Evolutionary conservation across 257 asterid genomes (phyloP).

Genomic region (Jasminum sambac): DNA sequence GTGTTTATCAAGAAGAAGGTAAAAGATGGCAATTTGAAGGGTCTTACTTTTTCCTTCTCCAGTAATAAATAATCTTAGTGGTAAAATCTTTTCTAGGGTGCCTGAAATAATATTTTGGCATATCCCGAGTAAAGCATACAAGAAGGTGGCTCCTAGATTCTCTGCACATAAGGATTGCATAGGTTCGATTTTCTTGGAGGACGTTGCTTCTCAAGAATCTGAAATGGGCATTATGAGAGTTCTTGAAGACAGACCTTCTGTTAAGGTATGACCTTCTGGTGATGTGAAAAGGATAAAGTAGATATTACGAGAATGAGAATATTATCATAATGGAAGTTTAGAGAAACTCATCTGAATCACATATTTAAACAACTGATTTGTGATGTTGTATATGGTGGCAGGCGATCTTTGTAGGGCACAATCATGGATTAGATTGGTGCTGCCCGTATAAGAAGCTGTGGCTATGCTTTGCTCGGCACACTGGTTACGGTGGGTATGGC

Average conservation of each 20-base stretch:
- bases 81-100: slow-evolving; percentile 42
- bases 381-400: slow-evolving; percentile 32
- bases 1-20: not conserved
- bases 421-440: slow-evolving; percentile 98
- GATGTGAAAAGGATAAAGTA: not conserved
- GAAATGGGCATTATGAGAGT: slow-evolving; percentile 89
- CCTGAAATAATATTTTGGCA: slow-evolving; percentile 94
- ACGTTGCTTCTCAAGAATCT: slow-evolving; percentile 75
- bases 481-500: slow-evolving; percentile 98
- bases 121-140: slow-evolving; percentile 65
- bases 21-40: not conserved
- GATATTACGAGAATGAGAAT: too few species aligned
- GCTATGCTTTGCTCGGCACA: slow-evolving; percentile 90
- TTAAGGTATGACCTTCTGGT: slow-evolving; percentile 47
- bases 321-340: too few species aligned
- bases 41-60: not conserved
- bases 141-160: slow-evolving; percentile 47
- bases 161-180: slow-evolving; percentile 38
- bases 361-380: not conserved
- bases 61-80: not conserved
- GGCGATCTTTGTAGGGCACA: slow-evolving; percentile 93
- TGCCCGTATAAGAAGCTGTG: slow-evolving; percentile 75
- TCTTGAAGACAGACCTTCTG: slow-evolving; percentile 63
- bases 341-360: too few species aligned
- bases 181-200: slow-evolving; percentile 79